Conservation (phyloP, 2,329 filamentous ascomycete genomes). For the Corynespora cassiicola region DNA sequence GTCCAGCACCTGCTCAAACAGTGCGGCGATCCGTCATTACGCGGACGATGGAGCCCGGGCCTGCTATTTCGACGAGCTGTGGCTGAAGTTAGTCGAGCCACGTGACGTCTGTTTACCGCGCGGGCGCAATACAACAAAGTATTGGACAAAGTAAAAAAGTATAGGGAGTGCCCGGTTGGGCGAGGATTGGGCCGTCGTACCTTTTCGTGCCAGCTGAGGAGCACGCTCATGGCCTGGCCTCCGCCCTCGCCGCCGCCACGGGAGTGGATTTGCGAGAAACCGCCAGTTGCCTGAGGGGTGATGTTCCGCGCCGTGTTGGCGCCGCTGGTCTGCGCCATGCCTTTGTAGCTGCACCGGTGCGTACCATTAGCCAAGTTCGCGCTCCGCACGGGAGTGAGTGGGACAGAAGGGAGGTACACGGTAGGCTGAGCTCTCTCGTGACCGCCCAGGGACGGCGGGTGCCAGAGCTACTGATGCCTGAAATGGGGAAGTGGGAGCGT, state of each 20-base stretch:
- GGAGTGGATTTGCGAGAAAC: conserved; percentile 81
- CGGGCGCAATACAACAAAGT: neutral
- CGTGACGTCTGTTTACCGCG: no score
- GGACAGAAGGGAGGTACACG: conserved; percentile 14
- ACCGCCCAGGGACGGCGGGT: conserved; percentile 2
- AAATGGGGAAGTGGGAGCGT: conserved; percentile 49
- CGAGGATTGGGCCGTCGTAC: conserved; percentile 34
- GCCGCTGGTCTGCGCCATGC: conserved; percentile 66
- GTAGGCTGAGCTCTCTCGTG: conserved; percentile 2
- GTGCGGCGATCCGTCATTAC: conserved; percentile 97
- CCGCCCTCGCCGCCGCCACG: conserved; percentile 71
- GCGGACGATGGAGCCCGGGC: conserved; percentile 84
- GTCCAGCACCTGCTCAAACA: conserved; percentile 60
- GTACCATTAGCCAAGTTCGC: conserved; percentile 20
- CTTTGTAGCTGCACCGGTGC: conserved; percentile 74
- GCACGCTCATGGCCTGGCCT: conserved; percentile 90
- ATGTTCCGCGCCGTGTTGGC: conserved; percentile 48
- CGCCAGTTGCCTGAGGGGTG: conserved; percentile 80
- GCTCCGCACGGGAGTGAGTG: neutral
- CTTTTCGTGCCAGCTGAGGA: conserved; percentile 99
- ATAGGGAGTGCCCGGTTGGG: conserved; percentile 1
- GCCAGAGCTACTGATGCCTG: no score
- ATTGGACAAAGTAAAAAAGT: conserved; percentile 2
- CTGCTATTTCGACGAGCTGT: conserved; percentile 86
- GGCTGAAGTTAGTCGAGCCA: neutral